Evolutionary conservation across 371 early-diverging fungal species (phyloP), one percentile per base, ranked within the genome.

Genomic region (Neoconidiobolus thromboides): DNA sequence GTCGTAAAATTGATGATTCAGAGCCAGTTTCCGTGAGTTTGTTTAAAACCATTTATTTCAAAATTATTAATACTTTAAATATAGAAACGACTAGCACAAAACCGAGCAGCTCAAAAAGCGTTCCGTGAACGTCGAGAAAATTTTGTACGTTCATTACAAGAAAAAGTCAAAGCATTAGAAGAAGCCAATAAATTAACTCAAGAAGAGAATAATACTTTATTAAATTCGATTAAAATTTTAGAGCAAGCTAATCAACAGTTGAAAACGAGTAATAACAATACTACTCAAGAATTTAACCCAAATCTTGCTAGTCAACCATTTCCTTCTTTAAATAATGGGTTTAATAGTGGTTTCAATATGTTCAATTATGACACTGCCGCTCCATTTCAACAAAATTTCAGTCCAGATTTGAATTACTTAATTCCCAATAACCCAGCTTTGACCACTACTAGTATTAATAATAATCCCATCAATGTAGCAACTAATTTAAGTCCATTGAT

Each of bases 81-180:
- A 12, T 43, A 75, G 68, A 85, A 85, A 63, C 77, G 86, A 59
- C 81, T 81, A 15, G 86, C 84, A 5, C 85, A 86, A 68, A 86
- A 86, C 63, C 69, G 86, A 55, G 84, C 83, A 7, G 86, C 86
- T 7, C 86, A 86, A 65, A 72, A 85, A 9, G 86, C 86, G 0
- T 86, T 86, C 64, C 72, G 86, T 51, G 83, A 86, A 60, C 78
- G 86, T 54, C 80, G 81, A 68, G 82, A 84, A 60, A 71, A 76
- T 56, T 78, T 83, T 64, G 75, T 85, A 36, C 65, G 74, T 54
- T 73, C 76, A 39, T 66, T 86, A 6, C 81, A 85, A 63, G 64
- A 65, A 15, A 64, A 69, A 43, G 66, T 78, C 49, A 64, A 70
- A 61, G 73, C 66, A 46, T 64, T 78, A 26, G 69, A 73, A 38